Evolutionary conservation across 345 rosid species (phyloP).

Genomic region (Camelina sativa): DNA sequence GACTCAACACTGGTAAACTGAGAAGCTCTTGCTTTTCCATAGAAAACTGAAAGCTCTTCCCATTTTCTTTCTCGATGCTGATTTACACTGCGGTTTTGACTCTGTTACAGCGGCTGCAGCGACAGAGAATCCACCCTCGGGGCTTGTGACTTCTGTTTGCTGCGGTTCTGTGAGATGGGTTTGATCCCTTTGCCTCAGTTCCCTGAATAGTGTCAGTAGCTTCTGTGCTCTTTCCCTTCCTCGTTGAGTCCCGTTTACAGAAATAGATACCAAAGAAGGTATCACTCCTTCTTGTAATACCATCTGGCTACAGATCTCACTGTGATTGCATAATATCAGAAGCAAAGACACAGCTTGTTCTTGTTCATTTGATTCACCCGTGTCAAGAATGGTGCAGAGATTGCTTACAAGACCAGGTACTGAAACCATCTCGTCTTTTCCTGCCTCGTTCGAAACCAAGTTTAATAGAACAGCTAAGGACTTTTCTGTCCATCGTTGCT

Average conservation of each 20-base stretch:
- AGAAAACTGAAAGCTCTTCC: slow-evolving; percentile 78
- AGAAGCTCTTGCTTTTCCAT: slow-evolving; percentile 90
- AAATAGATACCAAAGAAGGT: slow-evolving; percentile 91
- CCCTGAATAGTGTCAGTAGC: slow-evolving; percentile 83
- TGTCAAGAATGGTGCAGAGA: slow-evolving; percentile 68
- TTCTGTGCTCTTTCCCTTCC: slow-evolving; percentile 88
- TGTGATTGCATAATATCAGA: slow-evolving; percentile 66
- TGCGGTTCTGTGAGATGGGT: slow-evolving; percentile 39
- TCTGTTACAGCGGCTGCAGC: slow-evolving; percentile 49
- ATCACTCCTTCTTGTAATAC: slow-evolving; percentile 96
- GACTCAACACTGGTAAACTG: slow-evolving; percentile 59
- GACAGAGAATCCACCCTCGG: slow-evolving; percentile 39
- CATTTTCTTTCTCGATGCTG: slow-evolving; percentile 71
- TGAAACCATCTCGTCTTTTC: slow-evolving; percentile 74
- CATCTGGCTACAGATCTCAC: slow-evolving; percentile 77
- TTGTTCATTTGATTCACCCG: slow-evolving; percentile 73
- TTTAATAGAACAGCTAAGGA: slow-evolving; percentile 78
- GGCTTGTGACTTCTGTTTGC: slow-evolving; percentile 42
- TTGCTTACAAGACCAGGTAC: slow-evolving; percentile 62
- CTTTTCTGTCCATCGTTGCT: slow-evolving; percentile 75
- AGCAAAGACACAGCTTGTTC: slow-evolving; percentile 87
- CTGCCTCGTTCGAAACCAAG: slow-evolving; percentile 60
- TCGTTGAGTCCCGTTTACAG: slow-evolving; percentile 78
- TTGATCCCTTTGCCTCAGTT: slow-evolving; percentile 86
- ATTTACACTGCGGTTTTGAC: slow-evolving; percentile 69